Evolutionary conservation across 108 stramenopile species (phyloP).

Genomic region (Fistulifera pelliculosa): DNA sequence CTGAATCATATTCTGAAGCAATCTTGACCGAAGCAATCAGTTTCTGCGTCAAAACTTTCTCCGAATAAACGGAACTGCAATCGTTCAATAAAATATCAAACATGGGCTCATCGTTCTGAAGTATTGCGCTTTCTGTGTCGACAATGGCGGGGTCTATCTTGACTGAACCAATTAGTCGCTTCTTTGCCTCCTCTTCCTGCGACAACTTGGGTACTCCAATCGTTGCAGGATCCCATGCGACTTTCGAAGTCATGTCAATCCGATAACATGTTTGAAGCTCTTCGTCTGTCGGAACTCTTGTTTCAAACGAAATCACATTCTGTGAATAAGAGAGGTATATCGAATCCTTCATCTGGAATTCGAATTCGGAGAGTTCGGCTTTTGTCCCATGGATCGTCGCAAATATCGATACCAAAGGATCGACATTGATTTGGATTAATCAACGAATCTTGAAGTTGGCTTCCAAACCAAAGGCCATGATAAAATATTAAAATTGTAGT

Average conservation of each 20-base stretch:
- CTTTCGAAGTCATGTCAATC: slow-evolving; percentile 2
- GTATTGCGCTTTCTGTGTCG: background rate
- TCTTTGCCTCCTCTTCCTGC: background rate
- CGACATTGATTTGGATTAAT: slow-evolving; percentile 33
- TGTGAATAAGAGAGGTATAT: background rate
- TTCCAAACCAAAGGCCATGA: slow-evolving; percentile 20
- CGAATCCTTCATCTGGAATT: background rate
- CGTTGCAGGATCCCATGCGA: slow-evolving; percentile 6
- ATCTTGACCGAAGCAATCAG: background rate
- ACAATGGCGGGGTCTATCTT: background rate
- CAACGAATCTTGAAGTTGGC: slow-evolving; percentile 8
- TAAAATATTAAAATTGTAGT: slow-evolving; percentile 18
- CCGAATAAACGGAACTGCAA: background rate
- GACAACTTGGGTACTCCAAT: background rate
- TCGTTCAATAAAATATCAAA: background rate
- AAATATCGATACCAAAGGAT: slow-evolving; percentile 13
- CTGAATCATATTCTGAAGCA: background rate
- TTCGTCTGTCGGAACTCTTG: slow-evolving; percentile 6
- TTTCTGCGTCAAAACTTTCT: background rate
- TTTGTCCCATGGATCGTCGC: slow-evolving; percentile 10
- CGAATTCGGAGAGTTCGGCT: background rate
- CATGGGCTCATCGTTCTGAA: background rate
- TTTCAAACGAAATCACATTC: slow-evolving; percentile 3
- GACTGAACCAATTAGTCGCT: background rate
- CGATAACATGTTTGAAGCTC: background rate